Evolutionary conservation across 2,329 filamentous ascomycete species (phyloP), one percentile per base, ranked within the genome.

Genomic region (Fusarium nanum): DNA sequence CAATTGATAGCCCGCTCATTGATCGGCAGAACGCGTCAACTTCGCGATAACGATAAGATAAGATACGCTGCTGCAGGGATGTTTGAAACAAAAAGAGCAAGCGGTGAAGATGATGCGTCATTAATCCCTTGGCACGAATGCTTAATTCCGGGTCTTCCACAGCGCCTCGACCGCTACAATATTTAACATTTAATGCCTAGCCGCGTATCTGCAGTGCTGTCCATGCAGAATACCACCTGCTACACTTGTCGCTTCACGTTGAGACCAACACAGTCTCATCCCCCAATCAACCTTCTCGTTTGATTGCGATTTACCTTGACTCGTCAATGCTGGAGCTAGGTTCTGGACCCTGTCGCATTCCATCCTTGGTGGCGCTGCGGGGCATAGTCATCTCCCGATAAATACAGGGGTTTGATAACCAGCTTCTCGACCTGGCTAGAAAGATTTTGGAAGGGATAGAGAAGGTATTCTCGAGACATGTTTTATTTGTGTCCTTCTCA

Each of bases 251-350:
- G 63, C 63, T 54, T 66, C 61, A 60, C 16, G 10, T 37, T 59
- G 40, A 65, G 27, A 59, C 49, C 10, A 11, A 12, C 25, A 14
- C 22, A 46, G 30, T 41, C 37, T 50, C 52, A 65, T 11, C 12
- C 13, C 56, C 47, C 42, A 40, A 34, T 45, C 28, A 59, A 46
- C 20, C 20, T 53, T 18, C 13, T 28, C 34, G 25, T 66, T 66
- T 66, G 41, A 66, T 66, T 66, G 32, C 48, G 63, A 66, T 66
- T 61, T 66, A 40, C 61, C 55, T 53, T 53, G 49, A 53, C 49
- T 66, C 61, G 52, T 64, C 53, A 64, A 64, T 64, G 40, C 60
- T 44, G 2, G 34, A 37, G 34, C 34, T 61, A 41, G 57, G 22
- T 23, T 37, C 27, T 20, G n/a, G 61, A 47, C 53, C 62, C 47